Percentiles rank a stretch among this genome's conserved stretches.
These are phyloP conservation scores for Trichoderma afroharzianum DNA, from an alignment of 2,329 filamentous ascomycete species.

Conservation along the genomic window DNA sequence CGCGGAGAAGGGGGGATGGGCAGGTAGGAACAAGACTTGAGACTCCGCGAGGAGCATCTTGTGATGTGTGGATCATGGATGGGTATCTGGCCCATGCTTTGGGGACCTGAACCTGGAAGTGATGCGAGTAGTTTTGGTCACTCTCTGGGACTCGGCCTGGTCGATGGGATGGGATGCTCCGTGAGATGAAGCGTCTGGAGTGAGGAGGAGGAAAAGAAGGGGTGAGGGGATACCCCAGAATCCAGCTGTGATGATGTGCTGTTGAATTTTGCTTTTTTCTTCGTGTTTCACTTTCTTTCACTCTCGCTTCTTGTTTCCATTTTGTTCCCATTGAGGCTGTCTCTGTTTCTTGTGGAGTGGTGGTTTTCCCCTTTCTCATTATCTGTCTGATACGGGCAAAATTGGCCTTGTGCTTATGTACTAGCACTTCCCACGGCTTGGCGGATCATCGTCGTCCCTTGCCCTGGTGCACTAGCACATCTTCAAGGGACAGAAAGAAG, in stretches of 20 bases:
- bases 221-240: neutral
- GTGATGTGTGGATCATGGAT: conserved; percentile 2
- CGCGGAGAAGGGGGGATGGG: neutral
- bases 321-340: neutral
- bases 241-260: neutral
- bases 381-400: neutral
- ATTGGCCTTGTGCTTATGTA: neutral
- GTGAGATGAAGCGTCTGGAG: neutral
- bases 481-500: neutral
- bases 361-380: neutral
- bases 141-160: neutral
- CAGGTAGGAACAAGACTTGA: neutral
- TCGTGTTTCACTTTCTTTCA: neutral
- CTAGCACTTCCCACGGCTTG: neutral
- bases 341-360: neutral
- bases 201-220: neutral
- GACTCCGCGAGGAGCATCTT: neutral
- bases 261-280: neutral
- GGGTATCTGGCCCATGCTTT: neutral
- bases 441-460: neutral
- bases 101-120: neutral
- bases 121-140: neutral
- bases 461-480: neutral
- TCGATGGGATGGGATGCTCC: neutral
- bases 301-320: neutral